Percentiles rank a stretch among this genome's conserved stretches.
Conservation (phyloP, 108 stramenopile species). For the Seminavis robusta region DNA sequence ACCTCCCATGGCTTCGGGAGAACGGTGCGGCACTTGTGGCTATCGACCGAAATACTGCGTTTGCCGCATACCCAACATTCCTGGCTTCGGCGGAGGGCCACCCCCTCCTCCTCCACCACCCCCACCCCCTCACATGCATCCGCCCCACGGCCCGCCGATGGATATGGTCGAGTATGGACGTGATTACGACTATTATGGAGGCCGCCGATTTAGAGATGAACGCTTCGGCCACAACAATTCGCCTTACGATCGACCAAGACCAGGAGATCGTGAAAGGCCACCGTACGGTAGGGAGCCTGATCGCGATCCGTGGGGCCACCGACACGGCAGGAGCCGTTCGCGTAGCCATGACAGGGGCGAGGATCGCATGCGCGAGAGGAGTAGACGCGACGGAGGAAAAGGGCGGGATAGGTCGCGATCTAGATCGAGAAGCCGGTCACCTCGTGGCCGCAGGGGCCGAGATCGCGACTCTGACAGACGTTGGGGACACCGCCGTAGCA, state of each 20-base stretch:
- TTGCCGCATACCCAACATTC: conserved; percentile 49
- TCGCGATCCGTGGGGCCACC: conserved; percentile 7
- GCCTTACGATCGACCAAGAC: conserved; percentile 38
- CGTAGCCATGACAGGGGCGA: neutral
- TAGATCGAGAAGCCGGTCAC: conserved; percentile 9
- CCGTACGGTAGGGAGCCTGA: conserved; percentile 6
- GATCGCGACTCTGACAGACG: conserved; percentile 21
- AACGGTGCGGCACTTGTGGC: conserved; percentile 73
- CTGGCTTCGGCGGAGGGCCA: conserved; percentile 17
- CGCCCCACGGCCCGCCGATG: conserved; percentile 15
- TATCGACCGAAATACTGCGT: conserved; percentile 84
- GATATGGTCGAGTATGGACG: conserved; percentile 24
- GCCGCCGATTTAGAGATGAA: conserved; percentile 28
- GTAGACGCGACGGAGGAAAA: neutral
- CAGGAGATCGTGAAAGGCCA: conserved; percentile 37
- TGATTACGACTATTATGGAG: conserved; percentile 36
- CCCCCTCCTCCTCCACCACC: conserved; percentile 24
- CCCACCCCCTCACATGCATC: conserved; percentile 29
- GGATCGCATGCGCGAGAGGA: conserved; percentile 8
- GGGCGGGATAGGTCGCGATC: conserved; percentile 1
- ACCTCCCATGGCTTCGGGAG: conserved; percentile 26
- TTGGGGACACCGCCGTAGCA: conserved; percentile 19
- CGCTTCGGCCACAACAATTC: conserved; percentile 67
- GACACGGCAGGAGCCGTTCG: conserved; percentile 6
- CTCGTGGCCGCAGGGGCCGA: conserved; percentile 23